Conservation (phyloP, 2,329 filamentous ascomycete species). For the Apiospora phragmitis region DNA sequence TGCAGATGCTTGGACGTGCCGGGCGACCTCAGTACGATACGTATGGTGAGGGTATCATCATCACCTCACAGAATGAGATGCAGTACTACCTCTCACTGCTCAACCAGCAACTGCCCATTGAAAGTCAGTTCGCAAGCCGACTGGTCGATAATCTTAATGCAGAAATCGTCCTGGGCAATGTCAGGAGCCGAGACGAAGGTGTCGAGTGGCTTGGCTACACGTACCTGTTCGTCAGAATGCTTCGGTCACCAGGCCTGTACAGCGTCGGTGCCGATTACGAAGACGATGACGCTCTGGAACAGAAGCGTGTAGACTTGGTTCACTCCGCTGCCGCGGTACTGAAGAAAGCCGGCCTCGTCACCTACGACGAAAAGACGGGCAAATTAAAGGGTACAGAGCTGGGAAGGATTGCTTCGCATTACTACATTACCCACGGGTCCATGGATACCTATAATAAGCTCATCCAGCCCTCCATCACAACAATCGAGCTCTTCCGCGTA, state of each 20-base stretch:
- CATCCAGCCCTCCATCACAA: constrained; percentile 88
- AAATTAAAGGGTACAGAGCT: constrained; percentile 89
- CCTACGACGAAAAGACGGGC: constrained; percentile 93
- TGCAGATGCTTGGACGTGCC: constrained; percentile 98
- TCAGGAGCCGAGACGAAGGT: constrained; percentile 87
- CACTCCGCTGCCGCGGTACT: constrained; percentile 89
- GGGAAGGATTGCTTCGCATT: constrained; percentile 93
- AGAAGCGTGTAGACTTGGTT: constrained; percentile 95
- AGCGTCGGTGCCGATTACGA: constrained; percentile 96
- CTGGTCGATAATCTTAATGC: constrained; percentile 96
- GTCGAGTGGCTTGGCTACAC: constrained; percentile 99
- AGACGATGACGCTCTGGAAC: constrained; percentile 85
- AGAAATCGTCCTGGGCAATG: constrained; percentile 91
- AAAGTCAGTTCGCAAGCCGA: constrained; percentile 92
- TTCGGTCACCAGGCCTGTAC: constrained; percentile 91
- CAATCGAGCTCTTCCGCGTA: constrained; percentile 94
- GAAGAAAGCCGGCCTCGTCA: constrained; percentile 84
- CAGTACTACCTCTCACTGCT: constrained; percentile 96
- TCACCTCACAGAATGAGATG: constrained; percentile 91
- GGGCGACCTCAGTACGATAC: constrained; percentile 96
- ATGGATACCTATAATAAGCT: constrained; percentile 98
- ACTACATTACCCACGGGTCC: constrained; percentile 94
- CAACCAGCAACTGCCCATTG: constrained; percentile 96
- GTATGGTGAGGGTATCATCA: constrained; percentile 98
- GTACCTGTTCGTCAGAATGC: constrained; percentile 96